Conservation (phyloP, 2,329 filamentous ascomycete genomes). For the Ophiocordyceps robertsii region DNA sequence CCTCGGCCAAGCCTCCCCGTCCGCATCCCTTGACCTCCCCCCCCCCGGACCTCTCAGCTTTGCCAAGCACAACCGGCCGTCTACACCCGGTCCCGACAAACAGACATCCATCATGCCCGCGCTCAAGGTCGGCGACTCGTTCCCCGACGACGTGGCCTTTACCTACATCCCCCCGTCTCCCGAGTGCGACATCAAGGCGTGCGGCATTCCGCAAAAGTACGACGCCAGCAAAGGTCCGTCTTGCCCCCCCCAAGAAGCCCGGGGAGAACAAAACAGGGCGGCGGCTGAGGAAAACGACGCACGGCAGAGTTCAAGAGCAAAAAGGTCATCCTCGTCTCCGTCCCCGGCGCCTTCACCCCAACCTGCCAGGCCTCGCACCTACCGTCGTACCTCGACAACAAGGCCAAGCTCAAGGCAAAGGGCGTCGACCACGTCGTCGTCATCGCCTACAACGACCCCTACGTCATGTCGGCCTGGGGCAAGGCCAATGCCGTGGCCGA, state of each 20-base stretch:
- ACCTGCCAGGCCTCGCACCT: constrained; percentile 74
- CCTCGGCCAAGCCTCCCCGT: no score
- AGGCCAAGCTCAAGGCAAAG: constrained; percentile 59
- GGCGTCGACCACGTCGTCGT: constrained; percentile 73
- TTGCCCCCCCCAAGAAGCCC: not conserved
- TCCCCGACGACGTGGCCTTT: constrained; percentile 73
- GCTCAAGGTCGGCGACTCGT: constrained; percentile 68
- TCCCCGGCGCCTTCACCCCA: constrained; percentile 69
- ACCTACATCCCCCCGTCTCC: constrained; percentile 67
- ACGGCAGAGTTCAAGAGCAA: constrained; percentile 39
- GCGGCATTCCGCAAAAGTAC: constrained; percentile 66
- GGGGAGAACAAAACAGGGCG: no score
- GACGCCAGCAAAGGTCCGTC: constrained; percentile 59
- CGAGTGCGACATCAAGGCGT: constrained; percentile 58
- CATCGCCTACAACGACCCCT: constrained; percentile 75
- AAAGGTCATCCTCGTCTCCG: constrained; percentile 42
- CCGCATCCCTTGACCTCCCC: no score
- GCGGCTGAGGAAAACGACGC: no score
- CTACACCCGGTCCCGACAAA: no score
- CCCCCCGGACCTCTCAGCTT: no score
- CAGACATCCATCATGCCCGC: constrained; percentile 29
- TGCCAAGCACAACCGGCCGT: no score
- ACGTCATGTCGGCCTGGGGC: constrained; percentile 79
- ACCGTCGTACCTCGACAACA: constrained; percentile 64
- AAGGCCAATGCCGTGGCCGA: constrained; percentile 73